Conservation (phyloP, 768 basidiomycete species). For the Suillus plorans region DNA sequence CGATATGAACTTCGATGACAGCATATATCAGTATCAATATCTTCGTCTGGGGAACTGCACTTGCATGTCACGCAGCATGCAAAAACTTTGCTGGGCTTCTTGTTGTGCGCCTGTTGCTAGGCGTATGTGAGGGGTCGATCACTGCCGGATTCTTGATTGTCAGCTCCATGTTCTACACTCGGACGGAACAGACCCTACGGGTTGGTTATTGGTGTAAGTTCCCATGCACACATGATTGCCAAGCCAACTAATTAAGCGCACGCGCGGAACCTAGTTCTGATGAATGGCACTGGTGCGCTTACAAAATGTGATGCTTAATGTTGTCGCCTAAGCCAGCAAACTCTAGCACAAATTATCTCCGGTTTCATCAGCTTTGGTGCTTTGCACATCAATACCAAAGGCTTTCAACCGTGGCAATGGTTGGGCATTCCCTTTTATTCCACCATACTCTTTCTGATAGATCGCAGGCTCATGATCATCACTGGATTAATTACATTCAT, state of each 20-base stretch:
- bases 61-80: slow-evolving; percentile 63
- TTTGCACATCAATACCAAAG: slow-evolving; percentile 52
- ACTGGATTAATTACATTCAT: slow-evolving; percentile 57
- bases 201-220: slow-evolving; percentile 71
- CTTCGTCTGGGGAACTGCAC: slow-evolving; percentile 55
- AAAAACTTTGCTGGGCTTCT: slow-evolving; percentile 63
- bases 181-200: slow-evolving; percentile 58
- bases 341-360: slow-evolving; percentile 58
- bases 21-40: slow-evolving; percentile 52
- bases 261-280: slow-evolving; percentile 44
- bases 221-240: not conserved
- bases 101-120: slow-evolving; percentile 61
- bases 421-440: slow-evolving; percentile 12
- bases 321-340: not conserved
- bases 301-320: not conserved
- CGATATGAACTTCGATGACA: not conserved
- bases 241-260: not conserved
- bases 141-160: slow-evolving; percentile 73
- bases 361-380: slow-evolving; percentile 63
- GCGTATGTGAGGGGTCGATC: slow-evolving; percentile 64
- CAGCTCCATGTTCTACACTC: slow-evolving; percentile 69
- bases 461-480: slow-evolving; percentile 58
- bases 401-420: slow-evolving; percentile 72
- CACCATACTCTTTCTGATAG: not conserved
- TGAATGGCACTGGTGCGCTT: slow-evolving; percentile 61